These are phyloP conservation scores for Aspergillus fijiensis DNA, from an alignment of 2,329 filamentous ascomycete species.

Conservation along the genomic window DNA sequence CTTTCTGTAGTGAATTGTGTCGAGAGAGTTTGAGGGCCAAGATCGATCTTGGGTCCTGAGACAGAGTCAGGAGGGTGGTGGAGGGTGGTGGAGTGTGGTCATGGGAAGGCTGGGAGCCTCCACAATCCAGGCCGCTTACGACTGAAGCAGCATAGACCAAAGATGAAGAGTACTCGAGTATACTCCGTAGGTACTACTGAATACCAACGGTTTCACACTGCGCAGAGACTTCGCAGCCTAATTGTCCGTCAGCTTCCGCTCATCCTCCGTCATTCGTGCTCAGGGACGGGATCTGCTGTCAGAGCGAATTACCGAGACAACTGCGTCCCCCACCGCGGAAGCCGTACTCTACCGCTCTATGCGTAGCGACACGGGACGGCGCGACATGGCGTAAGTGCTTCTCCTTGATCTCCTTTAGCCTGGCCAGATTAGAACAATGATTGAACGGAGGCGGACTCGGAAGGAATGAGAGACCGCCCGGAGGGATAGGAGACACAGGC, in stretches of 20 bases:
- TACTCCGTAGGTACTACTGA: no score
- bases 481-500: not conserved
- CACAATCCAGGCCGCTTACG: not conserved
- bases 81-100: not conserved
- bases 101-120: not conserved
- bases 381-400: conserved; percentile 2
- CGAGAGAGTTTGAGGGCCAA: no score
- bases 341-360: not conserved
- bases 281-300: conserved; percentile 4
- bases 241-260: not conserved
- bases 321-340: conserved; percentile 1
- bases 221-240: not conserved
- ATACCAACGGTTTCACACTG: not conserved
- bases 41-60: not conserved
- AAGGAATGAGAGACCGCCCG: not conserved
- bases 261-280: not conserved
- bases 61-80: not conserved
- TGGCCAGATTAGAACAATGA: not conserved
- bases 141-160: not conserved
- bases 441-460: not conserved
- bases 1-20: no score
- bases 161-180: not conserved
- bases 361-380: conserved; percentile 17
- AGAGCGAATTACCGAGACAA: not conserved
- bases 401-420: not conserved